Evolutionary conservation across 495 filamentous ascomycete genomes (phyloP).

Genomic region (Aspergillus campestris): DNA sequence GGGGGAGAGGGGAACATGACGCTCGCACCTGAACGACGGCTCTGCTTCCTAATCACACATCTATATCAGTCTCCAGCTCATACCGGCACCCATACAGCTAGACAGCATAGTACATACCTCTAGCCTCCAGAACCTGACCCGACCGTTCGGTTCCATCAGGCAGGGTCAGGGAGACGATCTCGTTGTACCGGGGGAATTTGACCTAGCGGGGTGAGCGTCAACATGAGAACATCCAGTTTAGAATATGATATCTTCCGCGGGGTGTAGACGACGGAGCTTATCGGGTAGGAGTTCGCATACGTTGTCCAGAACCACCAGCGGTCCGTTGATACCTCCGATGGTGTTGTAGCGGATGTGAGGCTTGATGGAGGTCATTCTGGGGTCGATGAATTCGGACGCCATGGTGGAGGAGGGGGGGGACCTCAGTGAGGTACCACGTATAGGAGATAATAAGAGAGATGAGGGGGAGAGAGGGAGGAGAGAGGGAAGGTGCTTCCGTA

Average conservation of each 20-base stretch:
- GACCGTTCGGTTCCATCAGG: constrained; percentile 90
- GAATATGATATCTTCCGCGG: too few species aligned
- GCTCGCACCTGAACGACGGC: constrained; percentile 76
- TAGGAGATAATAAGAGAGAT: neutral
- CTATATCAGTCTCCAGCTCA: constrained; percentile 5
- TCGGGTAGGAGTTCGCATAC: constrained; percentile 42
- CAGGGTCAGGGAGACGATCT: constrained; percentile 93
- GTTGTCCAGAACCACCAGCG: constrained; percentile 93
- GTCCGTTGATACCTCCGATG: constrained; percentile 94
- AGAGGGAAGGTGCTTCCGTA: neutral
- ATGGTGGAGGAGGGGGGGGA: constrained; percentile 30
- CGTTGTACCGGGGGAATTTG: constrained; percentile 95
- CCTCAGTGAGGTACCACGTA: neutral
- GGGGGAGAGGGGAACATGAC: too few species aligned
- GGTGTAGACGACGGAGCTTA: neutral
- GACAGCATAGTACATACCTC: constrained; percentile 51
- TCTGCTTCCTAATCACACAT: constrained; percentile 56
- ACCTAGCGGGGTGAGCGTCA: constrained; percentile 44
- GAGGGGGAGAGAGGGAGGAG: neutral
- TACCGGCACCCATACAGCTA: neutral
- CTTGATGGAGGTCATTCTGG: constrained; percentile 71
- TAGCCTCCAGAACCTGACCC: constrained; percentile 94
- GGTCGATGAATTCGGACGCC: constrained; percentile 56
- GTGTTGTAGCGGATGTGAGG: constrained; percentile 96
- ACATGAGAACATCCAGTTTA: too few species aligned